Conservation (phyloP, 1,139 yeast genomes). For the Zygoascus sp. region DNA sequence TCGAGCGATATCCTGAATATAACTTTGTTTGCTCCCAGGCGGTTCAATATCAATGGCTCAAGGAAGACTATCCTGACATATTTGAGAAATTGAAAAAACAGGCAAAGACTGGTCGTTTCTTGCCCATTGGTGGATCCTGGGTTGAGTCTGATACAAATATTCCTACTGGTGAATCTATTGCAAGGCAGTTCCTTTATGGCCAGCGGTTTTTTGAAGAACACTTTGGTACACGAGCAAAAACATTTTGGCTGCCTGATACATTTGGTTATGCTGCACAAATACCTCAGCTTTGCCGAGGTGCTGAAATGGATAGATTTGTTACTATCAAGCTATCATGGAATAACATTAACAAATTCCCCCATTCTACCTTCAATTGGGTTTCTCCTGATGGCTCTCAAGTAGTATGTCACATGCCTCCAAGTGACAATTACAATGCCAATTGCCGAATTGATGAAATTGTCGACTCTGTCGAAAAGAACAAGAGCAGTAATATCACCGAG, state of each 20-base stretch:
- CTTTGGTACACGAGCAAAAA: constrained; percentile 66
- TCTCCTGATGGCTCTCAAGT: constrained; percentile 90
- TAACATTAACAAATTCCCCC: constrained; percentile 81
- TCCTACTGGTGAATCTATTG: constrained; percentile 84
- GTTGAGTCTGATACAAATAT: constrained; percentile 95
- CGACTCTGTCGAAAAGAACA: constrained; percentile 71
- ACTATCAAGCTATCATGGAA: constrained; percentile 95
- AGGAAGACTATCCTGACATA: constrained; percentile 74
- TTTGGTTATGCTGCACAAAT: constrained; percentile 92
- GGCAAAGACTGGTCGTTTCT: constrained; percentile 64
- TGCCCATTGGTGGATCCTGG: constrained; percentile 95
- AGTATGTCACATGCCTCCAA: constrained; percentile 94
- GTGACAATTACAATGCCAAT: constrained; percentile 84
- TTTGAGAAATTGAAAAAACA: constrained; percentile 58
- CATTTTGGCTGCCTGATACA: constrained; percentile 94
- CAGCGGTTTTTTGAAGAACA: constrained; percentile 74
- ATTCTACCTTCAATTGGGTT: constrained; percentile 90
- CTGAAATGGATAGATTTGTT: constrained; percentile 74
- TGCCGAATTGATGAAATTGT: constrained; percentile 87
- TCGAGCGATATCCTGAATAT: constrained; percentile 85
- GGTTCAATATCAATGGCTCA: constrained; percentile 89
- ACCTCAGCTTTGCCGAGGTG: constrained; percentile 81
- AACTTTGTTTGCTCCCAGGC: constrained; percentile 94
- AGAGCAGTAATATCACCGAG: constrained; percentile 70
- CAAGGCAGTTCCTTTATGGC: constrained; percentile 81